phyloP scores from a whole-genome alignment of 176 grass and related monocot species.

The Ananas comosus region DNA sequence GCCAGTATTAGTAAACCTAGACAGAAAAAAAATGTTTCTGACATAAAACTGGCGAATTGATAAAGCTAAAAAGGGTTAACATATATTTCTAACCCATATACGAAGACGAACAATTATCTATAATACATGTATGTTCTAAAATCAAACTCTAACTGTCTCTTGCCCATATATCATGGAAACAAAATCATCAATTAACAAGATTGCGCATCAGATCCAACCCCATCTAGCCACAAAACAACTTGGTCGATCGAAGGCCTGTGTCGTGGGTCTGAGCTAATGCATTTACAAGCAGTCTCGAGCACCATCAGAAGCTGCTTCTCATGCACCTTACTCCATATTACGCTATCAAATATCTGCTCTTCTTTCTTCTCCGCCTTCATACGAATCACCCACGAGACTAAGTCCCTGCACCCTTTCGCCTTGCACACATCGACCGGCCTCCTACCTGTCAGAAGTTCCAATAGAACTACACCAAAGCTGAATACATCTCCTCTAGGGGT shows the following conservation, averaged over 20 bases:
- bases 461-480: conserved; percentile 79
- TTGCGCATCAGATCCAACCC: conserved; percentile 29
- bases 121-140: background rate
- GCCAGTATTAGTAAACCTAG: background rate
- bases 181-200: background rate
- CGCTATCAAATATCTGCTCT: conserved; percentile 57
- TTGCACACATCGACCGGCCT: conserved; percentile 75
- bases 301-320: conserved; percentile 69
- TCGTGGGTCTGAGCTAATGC: conserved; percentile 55
- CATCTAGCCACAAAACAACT: conserved; percentile 67
- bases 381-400: conserved; percentile 73
- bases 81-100: background rate
- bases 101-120: background rate
- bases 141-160: background rate
- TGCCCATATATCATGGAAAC: background rate
- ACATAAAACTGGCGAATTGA: background rate
- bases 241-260: conserved; percentile 72
- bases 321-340: conserved; percentile 54
- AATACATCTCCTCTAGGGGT: conserved; percentile 82
- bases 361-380: conserved; percentile 83
- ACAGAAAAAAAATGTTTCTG: background rate
- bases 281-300: conserved; percentile 63
- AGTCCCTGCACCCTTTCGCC: conserved; percentile 56
- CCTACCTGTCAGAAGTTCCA: conserved; percentile 69
- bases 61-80: background rate